A percentile compares a stretch with the other conserved stretches of the same genome.
These are phyloP conservation scores for Babesia bigemina DNA, from an alignment of 169 alveolate genomes.

Conservation along the genomic window DNA sequence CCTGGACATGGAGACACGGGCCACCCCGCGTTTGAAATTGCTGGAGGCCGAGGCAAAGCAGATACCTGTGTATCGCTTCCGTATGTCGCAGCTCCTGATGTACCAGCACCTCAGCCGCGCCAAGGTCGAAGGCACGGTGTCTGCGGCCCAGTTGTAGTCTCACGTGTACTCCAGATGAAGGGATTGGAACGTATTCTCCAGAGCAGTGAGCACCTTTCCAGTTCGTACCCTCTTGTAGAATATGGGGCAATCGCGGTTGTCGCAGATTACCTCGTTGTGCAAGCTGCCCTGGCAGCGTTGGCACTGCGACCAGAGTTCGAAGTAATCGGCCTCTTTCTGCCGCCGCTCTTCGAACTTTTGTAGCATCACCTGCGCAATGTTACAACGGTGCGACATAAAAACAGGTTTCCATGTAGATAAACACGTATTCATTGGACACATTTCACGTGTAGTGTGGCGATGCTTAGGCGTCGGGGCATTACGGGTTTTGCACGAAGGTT, in stretches of 20 bases:
- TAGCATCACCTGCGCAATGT: slow-evolving; percentile 36
- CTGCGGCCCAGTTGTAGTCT: slow-evolving; percentile 16
- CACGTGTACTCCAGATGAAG: slow-evolving; percentile 54
- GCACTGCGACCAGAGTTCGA: slow-evolving; percentile 97
- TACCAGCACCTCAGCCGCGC: slow-evolving; percentile 61
- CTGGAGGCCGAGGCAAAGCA: slow-evolving; percentile 21
- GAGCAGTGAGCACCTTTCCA: slow-evolving; percentile 83
- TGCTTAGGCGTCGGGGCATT: not conserved
- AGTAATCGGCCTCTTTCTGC: slow-evolving; percentile 87
- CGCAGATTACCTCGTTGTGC: slow-evolving; percentile 94
- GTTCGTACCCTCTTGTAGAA: slow-evolving; percentile 95
- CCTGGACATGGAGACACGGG: slow-evolving; percentile 13
- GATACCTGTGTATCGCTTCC: slow-evolving; percentile 37
- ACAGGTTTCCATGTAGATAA: too few species aligned
- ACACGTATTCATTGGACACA: too few species aligned
- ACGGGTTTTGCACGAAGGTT: too few species aligned
- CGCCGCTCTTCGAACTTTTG: slow-evolving; percentile 80
- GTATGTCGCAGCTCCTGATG: slow-evolving; percentile 25
- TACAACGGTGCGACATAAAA: too few species aligned
- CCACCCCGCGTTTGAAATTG: slow-evolving; percentile 18
- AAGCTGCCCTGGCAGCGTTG: slow-evolving; percentile 96
- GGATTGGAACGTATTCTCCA: slow-evolving; percentile 75
- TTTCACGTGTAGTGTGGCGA: too few species aligned
- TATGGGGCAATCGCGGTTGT: slow-evolving; percentile 97
- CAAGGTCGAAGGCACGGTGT: slow-evolving; percentile 42